phyloP scores from a whole-genome alignment of 2,329 filamentous ascomycete genomes.

The Cladosporium sp. region DNA sequence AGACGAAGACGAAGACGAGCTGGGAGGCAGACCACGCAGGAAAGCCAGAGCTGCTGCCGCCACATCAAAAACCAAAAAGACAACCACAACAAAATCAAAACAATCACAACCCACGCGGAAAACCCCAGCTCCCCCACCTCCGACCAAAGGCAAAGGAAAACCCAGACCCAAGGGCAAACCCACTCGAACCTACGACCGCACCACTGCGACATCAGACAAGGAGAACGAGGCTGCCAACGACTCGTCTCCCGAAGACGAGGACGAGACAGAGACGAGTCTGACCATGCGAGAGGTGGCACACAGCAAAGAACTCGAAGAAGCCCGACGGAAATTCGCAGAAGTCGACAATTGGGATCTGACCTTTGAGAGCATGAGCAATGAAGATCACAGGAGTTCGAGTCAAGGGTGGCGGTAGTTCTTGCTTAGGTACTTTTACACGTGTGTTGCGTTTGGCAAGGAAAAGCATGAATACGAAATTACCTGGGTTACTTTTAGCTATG shows the following conservation, averaged over 20 bases:
- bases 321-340: slow-evolving; percentile 46
- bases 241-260: not conserved
- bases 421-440: too few relatives aligned
- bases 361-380: slow-evolving; percentile 47
- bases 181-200: slow-evolving; percentile 29
- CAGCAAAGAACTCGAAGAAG: slow-evolving; percentile 38
- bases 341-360: slow-evolving; percentile 49
- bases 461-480: too few relatives aligned
- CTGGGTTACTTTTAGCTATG: too few relatives aligned
- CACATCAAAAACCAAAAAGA: slow-evolving; percentile 14
- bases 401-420: slow-evolving; percentile 26
- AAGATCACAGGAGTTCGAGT: slow-evolving; percentile 34
- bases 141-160: slow-evolving; percentile 1
- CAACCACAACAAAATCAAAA: slow-evolving; percentile 12
- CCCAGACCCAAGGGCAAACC: not conserved
- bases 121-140: slow-evolving; percentile 12
- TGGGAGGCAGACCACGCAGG: slow-evolving; percentile 23
- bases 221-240: slow-evolving; percentile 4
- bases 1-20: slow-evolving; percentile 39
- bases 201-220: not conserved
- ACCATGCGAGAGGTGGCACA: slow-evolving; percentile 29
- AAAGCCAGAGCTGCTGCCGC: slow-evolving; percentile 19
- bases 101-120: slow-evolving; percentile 11
- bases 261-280: slow-evolving; percentile 19
- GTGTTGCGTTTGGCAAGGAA: too few relatives aligned